Conservation (phyloP, 2,329 filamentous ascomycete species). For the Neofusicoccum laricinum region DNA sequence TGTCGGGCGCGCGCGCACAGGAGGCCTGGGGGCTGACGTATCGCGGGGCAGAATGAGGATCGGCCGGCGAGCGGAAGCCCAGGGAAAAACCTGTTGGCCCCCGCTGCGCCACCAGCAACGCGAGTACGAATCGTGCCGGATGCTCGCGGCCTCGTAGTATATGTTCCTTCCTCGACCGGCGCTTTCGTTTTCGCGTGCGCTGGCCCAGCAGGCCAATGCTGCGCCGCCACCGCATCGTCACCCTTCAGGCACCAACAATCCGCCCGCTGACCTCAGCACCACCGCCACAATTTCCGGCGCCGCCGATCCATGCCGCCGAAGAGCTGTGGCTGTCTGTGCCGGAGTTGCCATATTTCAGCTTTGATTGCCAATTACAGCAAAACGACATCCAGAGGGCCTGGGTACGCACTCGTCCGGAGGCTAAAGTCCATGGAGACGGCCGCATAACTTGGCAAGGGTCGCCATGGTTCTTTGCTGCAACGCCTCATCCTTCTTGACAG, state of each 20-base stretch:
- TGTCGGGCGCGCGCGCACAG: slow-evolving; percentile 12
- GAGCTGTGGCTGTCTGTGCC: not conserved
- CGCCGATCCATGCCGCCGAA: not conserved
- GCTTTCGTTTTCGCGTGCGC: not conserved
- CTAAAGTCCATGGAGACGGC: too few relatives aligned
- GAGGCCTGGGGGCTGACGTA: slow-evolving; percentile 15
- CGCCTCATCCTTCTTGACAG: too few relatives aligned
- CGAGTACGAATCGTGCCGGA: slow-evolving; percentile 4
- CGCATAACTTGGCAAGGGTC: too few relatives aligned
- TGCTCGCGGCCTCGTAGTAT: not conserved
- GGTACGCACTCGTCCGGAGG: too few relatives aligned
- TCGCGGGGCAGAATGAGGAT: slow-evolving; percentile 17
- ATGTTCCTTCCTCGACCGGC: not conserved
- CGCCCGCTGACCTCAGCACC: not conserved
- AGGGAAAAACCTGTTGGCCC: slow-evolving; percentile 12
- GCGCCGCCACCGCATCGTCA: slow-evolving; percentile 6
- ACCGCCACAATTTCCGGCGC: slow-evolving; percentile 11
- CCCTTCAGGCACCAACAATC: slow-evolving; percentile 1
- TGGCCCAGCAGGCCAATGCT: not conserved
- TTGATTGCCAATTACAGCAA: not conserved
- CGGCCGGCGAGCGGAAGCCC: slow-evolving; percentile 4
- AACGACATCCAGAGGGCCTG: too few relatives aligned
- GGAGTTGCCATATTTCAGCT: not conserved
- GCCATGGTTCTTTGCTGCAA: too few relatives aligned
- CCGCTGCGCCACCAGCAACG: slow-evolving; percentile 7